Evolutionary conservation across 306 rosid genomes (phyloP).

Genomic region (Sicyos edulis): DNA sequence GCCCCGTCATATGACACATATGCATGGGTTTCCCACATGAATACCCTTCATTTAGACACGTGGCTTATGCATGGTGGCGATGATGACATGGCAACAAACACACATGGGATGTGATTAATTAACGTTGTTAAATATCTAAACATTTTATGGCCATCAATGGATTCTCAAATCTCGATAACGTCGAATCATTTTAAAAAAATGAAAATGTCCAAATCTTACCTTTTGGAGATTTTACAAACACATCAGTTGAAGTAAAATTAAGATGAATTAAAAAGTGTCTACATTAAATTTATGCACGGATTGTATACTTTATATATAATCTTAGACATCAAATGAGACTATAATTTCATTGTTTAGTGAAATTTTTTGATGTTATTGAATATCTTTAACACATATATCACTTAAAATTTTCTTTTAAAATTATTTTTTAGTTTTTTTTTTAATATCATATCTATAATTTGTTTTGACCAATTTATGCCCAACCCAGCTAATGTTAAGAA

Average conservation of each 20-base stretch:
- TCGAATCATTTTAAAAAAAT: slow-evolving; percentile 15
- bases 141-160: neutral
- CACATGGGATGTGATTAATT: slow-evolving; percentile 6
- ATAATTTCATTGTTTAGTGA: too few relatives aligned
- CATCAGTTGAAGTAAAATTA: neutral
- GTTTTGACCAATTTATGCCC: too few relatives aligned
- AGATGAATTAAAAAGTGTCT: neutral
- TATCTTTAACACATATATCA: too few relatives aligned
- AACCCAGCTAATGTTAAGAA: too few relatives aligned
- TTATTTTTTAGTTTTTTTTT: too few relatives aligned
- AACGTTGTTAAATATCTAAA: slow-evolving; percentile 1
- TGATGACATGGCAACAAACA: neutral
- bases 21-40: slow-evolving; percentile 13
- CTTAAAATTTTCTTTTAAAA: too few relatives aligned
- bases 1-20: slow-evolving; percentile 3
- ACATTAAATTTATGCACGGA: too few relatives aligned
- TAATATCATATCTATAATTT: too few relatives aligned
- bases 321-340: too few relatives aligned
- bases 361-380: too few relatives aligned
- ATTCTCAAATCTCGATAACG: slow-evolving; percentile 20
- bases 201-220: slow-evolving; percentile 6
- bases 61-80: neutral
- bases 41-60: neutral
- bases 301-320: too few relatives aligned
- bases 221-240: neutral